Percentiles rank a stretch among this genome's conserved stretches.
Conservation (phyloP, 2,329 filamentous ascomycete species). For the Aschersonia sp. region DNA sequence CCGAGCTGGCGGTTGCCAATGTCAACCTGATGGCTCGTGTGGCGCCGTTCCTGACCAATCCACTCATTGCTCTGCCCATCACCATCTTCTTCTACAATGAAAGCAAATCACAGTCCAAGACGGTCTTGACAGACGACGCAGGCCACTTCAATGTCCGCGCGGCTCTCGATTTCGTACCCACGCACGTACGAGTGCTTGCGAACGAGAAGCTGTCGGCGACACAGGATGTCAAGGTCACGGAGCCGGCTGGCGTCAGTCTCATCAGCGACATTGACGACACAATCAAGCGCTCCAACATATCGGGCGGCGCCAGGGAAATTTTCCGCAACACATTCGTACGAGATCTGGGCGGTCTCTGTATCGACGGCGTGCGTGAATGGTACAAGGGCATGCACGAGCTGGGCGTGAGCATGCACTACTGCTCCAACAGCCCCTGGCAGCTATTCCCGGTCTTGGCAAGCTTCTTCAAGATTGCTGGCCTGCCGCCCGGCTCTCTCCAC, state of each 20-base stretch:
- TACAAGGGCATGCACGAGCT: slow-evolving; percentile 63
- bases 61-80: slow-evolving; percentile 61
- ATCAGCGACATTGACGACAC: slow-evolving; percentile 99
- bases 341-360: slow-evolving; percentile 64
- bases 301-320: slow-evolving; percentile 76
- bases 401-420: slow-evolving; percentile 87
- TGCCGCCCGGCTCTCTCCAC: slow-evolving; percentile 84
- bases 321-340: slow-evolving; percentile 93
- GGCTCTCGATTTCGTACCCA: slow-evolving; percentile 78
- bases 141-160: slow-evolving; percentile 78
- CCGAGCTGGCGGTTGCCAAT: slow-evolving; percentile 69
- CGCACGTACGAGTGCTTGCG: slow-evolving; percentile 74
- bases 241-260: slow-evolving; percentile 69
- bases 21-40: slow-evolving; percentile 77
- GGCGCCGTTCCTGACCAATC: slow-evolving; percentile 78
- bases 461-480: slow-evolving; percentile 66
- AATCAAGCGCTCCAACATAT: slow-evolving; percentile 88
- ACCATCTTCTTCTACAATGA: slow-evolving; percentile 96
- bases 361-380: slow-evolving; percentile 85
- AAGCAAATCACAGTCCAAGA: slow-evolving; percentile 65
- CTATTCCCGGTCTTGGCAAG: slow-evolving; percentile 78
- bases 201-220: slow-evolving; percentile 73
- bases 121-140: slow-evolving; percentile 71
- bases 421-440: slow-evolving; percentile 99
- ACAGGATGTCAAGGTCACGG: slow-evolving; percentile 63